These are phyloP conservation scores for Aureococcus anophagefferens DNA, from an alignment of 108 stramenopile genomes.

Conservation along the genomic window DNA sequence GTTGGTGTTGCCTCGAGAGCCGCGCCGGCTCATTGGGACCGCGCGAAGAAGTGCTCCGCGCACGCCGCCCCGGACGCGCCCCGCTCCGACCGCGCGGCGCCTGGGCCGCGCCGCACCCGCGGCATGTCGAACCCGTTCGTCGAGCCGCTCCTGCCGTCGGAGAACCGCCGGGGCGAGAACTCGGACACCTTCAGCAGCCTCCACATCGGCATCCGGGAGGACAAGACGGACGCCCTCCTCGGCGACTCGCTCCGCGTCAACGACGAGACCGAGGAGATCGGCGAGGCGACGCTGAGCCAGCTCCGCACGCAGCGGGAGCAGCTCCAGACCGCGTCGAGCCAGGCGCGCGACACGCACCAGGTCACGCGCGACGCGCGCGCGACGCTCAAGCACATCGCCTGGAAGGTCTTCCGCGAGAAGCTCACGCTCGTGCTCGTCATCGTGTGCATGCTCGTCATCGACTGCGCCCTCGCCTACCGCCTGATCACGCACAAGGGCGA, in stretches of 20 bases:
- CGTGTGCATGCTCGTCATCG: background rate
- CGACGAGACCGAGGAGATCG: conserved; percentile 1
- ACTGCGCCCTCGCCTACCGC: background rate
- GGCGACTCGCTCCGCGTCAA: background rate
- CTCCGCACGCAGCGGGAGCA: background rate
- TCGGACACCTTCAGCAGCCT: too few relatives aligned
- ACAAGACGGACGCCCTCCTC: too few relatives aligned
- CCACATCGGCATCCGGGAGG: too few relatives aligned
- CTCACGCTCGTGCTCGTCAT: background rate
- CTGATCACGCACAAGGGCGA: background rate
- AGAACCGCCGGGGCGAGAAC: too few relatives aligned
- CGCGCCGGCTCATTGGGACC: too few relatives aligned
- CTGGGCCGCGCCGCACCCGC: too few relatives aligned
- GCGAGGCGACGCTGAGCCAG: background rate
- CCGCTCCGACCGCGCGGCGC: too few relatives aligned
- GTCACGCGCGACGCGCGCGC: background rate
- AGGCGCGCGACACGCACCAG: background rate
- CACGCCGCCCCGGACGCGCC: too few relatives aligned
- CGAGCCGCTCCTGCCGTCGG: too few relatives aligned
- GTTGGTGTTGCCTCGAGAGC: too few relatives aligned
- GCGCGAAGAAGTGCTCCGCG: too few relatives aligned
- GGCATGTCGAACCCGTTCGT: too few relatives aligned
- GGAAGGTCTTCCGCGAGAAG: background rate
- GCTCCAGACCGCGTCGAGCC: background rate
- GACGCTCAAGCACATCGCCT: background rate